phyloP scores from a whole-genome alignment of 2,329 filamentous ascomycete species.

The Penicillium frequentans region DNA sequence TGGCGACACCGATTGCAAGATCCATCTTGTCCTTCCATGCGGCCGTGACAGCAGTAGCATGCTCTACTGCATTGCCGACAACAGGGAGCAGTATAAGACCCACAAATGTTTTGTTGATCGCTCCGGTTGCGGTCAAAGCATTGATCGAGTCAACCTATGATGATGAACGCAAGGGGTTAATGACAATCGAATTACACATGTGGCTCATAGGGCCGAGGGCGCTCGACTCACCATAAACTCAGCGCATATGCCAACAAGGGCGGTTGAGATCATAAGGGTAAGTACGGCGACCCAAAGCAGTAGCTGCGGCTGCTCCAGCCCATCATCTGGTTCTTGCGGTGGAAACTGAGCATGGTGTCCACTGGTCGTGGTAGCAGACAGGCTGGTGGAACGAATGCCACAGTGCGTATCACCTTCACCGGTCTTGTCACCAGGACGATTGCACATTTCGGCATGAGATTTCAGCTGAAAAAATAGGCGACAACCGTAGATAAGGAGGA shows the following conservation, averaged over 20 bases:
- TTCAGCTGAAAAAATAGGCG: slow-evolving; percentile 92
- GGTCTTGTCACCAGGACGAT: slow-evolving; percentile 63
- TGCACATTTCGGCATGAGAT: slow-evolving; percentile 79
- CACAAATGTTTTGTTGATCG: slow-evolving; percentile 60
- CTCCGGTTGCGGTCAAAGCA: slow-evolving; percentile 49
- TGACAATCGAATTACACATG: neutral
- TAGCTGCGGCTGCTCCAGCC: slow-evolving; percentile 72
- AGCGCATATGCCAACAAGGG: slow-evolving; percentile 75
- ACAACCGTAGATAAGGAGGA: slow-evolving; percentile 77
- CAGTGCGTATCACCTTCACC: slow-evolving; percentile 51
- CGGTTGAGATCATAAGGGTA: slow-evolving; percentile 71
- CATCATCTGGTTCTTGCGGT: slow-evolving; percentile 63
- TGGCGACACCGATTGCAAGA: slow-evolving; percentile 64
- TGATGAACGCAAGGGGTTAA: neutral
- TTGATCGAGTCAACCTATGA: slow-evolving; percentile 55
- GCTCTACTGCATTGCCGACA: slow-evolving; percentile 66
- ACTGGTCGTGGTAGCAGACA: slow-evolving; percentile 48
- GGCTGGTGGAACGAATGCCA: slow-evolving; percentile 54
- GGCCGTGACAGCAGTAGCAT: slow-evolving; percentile 63
- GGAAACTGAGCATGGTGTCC: slow-evolving; percentile 49
- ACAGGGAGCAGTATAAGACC: slow-evolving; percentile 65
- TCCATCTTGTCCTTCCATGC: slow-evolving; percentile 69
- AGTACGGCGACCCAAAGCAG: slow-evolving; percentile 69
- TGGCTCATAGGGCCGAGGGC: neutral
- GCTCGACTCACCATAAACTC: slow-evolving; percentile 57